Evolutionary conservation across 2,329 filamentous ascomycete genomes (phyloP).

Genomic region (Raffaelea arxii): DNA sequence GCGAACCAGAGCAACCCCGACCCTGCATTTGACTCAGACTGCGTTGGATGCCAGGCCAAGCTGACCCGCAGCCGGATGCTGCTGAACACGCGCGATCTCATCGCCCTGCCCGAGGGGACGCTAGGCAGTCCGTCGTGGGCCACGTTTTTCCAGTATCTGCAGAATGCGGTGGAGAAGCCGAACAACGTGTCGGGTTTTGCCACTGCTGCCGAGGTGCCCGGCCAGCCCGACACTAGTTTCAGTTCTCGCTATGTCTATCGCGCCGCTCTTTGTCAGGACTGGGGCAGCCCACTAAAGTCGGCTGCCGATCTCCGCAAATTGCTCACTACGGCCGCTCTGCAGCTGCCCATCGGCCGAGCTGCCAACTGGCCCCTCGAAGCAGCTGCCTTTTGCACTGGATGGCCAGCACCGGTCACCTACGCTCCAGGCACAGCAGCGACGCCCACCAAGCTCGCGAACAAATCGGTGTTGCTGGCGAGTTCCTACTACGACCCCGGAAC

Average conservation of each 20-base stretch:
- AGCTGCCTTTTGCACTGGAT: background rate
- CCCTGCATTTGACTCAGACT: background rate
- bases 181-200: background rate
- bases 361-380: background rate
- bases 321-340: background rate
- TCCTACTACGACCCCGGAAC: background rate
- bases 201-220: background rate
- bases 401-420: background rate
- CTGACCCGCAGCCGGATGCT: background rate
- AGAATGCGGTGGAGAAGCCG: background rate
- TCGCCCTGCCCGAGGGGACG: background rate
- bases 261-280: background rate
- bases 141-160: background rate
- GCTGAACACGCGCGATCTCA: background rate
- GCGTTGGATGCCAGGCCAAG: background rate
- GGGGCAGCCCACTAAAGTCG: background rate
- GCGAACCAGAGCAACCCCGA: too few species aligned
- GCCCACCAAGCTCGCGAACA: background rate
- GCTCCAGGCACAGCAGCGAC: background rate
- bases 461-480: background rate
- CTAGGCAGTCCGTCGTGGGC: background rate
- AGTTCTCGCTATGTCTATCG: background rate
- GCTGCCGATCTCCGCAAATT: background rate
- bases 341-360: background rate
- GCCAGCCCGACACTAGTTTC: background rate